Evolutionary conservation across 768 basidiomycete genomes (phyloP), one percentile per base, ranked within the genome.

Genomic region (Chalciporus piperatus): DNA sequence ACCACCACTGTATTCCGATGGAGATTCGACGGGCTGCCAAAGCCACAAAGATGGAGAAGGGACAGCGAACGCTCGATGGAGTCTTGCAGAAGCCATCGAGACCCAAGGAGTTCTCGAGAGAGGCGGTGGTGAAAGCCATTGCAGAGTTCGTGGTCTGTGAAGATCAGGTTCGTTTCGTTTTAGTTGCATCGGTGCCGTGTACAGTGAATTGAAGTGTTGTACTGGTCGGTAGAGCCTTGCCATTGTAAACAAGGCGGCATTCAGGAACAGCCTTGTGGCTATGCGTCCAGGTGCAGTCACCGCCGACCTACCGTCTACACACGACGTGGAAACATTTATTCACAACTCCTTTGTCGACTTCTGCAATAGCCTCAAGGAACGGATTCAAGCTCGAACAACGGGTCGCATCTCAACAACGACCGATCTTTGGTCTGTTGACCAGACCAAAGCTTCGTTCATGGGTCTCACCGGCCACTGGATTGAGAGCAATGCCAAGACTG

Each of bases 361-460:
- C 16, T 22, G 61, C 27, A 16, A 35, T 30, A 22, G 42, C 17
- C 35, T 51, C n/a, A 46, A 47, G 35, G 17, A 22, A 19, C 43
- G 47, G 27, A 51, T 59, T 16, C n/a, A 22, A 22, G 60, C 61
- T n/a, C 6, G 11, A 41, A 41, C 40, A 19, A 22, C 50, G 13
- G 55, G 63, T 16, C 43, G 16, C 37, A 47, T 65, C 4, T 60
- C 50, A 1, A 44, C 27, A 3, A 59, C 51, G 14, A 51, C 44
- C 6, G 56, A 65, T 55, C 32, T 52, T 0, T 63, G 59, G 59
- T 53, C 48, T 2, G 54, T 43, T 19, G 50, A 61, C 6, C 60
- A 57, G 6, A 64, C 54, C n/a, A 67, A 62, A 30, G 52, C 30
- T 2, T 9, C 50, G 1, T 68, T 62, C 42, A 41, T 70, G 17